These are phyloP conservation scores for Litsea cubeba DNA, from an alignment of 164 flowering plant genomes.

Conservation along the genomic window DNA sequence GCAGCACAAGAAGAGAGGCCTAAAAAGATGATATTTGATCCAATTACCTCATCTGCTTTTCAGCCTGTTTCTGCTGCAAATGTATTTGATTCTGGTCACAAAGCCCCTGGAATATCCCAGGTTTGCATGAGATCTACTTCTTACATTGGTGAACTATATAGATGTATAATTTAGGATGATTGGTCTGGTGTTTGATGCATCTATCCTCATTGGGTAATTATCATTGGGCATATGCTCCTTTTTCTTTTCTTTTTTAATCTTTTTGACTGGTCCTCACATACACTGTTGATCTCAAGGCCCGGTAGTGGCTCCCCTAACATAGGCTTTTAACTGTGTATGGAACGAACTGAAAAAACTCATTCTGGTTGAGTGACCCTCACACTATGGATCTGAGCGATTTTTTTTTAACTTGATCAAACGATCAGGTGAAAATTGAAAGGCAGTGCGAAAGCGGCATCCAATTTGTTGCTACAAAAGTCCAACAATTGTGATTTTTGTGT, in stretches of 20 bases:
- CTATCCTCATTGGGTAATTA: too few species aligned
- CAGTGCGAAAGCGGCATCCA: not conserved
- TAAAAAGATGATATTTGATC: slow-evolving; percentile 31
- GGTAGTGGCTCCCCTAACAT: not conserved
- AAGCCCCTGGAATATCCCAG: slow-evolving; percentile 28
- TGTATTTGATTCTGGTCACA: slow-evolving; percentile 27
- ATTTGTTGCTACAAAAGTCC: too few species aligned
- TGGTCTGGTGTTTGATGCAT: too few species aligned
- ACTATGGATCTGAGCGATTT: too few species aligned
- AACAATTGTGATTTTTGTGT: too few species aligned
- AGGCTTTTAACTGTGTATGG: too few species aligned
- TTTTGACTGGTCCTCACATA: not conserved
- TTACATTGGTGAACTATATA: not conserved
- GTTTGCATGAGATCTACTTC: slow-evolving; percentile 21
- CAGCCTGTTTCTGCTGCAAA: slow-evolving; percentile 27
- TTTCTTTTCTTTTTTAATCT: too few species aligned
- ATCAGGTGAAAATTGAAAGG: not conserved
- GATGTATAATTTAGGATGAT: too few species aligned
- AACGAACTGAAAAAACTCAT: too few species aligned
- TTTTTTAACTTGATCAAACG: too few species aligned
- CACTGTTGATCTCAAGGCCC: not conserved
- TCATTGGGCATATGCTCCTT: too few species aligned
- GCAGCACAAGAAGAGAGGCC: slow-evolving; percentile 40
- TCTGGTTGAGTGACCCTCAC: too few species aligned
- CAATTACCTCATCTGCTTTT: slow-evolving; percentile 28